Evolutionary conservation across 1,284 basidiomycete genomes (phyloP).

Genomic region (Rhodotorula mucilaginosa): DNA sequence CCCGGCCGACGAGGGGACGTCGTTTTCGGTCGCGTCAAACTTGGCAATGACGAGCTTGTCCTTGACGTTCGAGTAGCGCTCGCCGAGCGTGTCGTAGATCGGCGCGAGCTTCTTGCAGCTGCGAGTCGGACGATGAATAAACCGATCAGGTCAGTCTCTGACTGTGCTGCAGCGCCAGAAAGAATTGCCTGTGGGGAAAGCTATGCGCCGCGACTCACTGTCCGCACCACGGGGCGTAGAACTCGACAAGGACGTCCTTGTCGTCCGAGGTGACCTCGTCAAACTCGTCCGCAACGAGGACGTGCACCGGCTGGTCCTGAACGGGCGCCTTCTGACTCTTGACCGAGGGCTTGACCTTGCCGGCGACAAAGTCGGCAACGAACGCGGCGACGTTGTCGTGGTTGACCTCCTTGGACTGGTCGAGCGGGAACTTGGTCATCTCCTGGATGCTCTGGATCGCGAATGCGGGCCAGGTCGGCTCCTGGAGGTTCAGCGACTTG

Average conservation of each 20-base stretch:
- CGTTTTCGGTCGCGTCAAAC: conserved; percentile 95
- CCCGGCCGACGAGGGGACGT: conserved; percentile 79
- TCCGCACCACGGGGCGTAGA: conserved; percentile 89
- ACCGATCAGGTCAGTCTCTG: not conserved
- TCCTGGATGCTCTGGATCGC: conserved; percentile 83
- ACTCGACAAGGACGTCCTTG: conserved; percentile 96
- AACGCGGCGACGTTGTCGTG: conserved; percentile 61
- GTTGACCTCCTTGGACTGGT: conserved; percentile 62
- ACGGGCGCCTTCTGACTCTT: conserved; percentile 89
- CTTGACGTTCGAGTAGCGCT: conserved; percentile 74
- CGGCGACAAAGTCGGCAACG: conserved; percentile 66
- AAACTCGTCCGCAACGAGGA: conserved; percentile 85
- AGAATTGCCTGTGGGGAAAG: no score
- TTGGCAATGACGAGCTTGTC: conserved; percentile 85
- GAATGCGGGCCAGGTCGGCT: conserved; percentile 86
- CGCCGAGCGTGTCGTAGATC: conserved; percentile 85
- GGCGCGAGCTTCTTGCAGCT: conserved; percentile 91
- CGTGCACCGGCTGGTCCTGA: conserved; percentile 80
- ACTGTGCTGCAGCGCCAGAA: not conserved
- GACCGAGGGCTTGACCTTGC: conserved; percentile 75
- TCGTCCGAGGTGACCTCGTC: conserved; percentile 82
- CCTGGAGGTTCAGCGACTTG: conserved; percentile 83
- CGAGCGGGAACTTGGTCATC: conserved; percentile 83
- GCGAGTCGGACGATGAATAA: not conserved
- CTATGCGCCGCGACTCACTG: conserved; percentile 43